Conservation (phyloP, 192 early-diverging fungal genomes). For the Gamsiella multidivaricata region DNA sequence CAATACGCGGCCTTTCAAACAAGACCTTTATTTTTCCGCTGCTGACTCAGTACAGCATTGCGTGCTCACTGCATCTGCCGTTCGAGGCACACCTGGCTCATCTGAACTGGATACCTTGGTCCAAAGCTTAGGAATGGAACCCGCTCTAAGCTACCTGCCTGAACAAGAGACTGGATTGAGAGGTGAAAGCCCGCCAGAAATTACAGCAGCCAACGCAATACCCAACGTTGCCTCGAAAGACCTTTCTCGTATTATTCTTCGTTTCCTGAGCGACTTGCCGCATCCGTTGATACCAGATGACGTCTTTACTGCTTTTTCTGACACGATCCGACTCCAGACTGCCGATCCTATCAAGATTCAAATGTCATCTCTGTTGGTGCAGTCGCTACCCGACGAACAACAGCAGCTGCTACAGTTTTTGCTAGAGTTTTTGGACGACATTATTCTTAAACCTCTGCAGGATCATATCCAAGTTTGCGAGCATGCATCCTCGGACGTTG, state of each 20-base stretch:
- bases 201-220: neutral
- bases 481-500: neutral
- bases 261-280: slow-evolving; percentile 17
- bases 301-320: slow-evolving; percentile 18
- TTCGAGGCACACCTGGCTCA: neutral
- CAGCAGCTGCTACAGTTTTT: slow-evolving; percentile 26
- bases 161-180: neutral
- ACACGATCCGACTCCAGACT: slow-evolving; percentile 11
- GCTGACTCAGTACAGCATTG: neutral
- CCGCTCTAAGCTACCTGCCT: neutral
- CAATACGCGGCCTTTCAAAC: slow-evolving; percentile 23
- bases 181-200: neutral
- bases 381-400: slow-evolving; percentile 4
- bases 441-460: slow-evolving; percentile 6
- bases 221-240: slow-evolving; percentile 5
- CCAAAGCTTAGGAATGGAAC: neutral
- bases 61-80: neutral
- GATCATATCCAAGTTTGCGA: slow-evolving; percentile 1
- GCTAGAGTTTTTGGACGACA: slow-evolving; percentile 22
- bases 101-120: neutral
- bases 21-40: slow-evolving; percentile 1
- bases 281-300: slow-evolving; percentile 16
- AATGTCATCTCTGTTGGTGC: slow-evolving; percentile 3
- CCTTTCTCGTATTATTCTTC: slow-evolving; percentile 21
- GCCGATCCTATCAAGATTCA: slow-evolving; percentile 23